These are phyloP conservation scores for Rubia peregrina DNA, from an alignment of 305 asterid species.

Conservation along the genomic window DNA sequence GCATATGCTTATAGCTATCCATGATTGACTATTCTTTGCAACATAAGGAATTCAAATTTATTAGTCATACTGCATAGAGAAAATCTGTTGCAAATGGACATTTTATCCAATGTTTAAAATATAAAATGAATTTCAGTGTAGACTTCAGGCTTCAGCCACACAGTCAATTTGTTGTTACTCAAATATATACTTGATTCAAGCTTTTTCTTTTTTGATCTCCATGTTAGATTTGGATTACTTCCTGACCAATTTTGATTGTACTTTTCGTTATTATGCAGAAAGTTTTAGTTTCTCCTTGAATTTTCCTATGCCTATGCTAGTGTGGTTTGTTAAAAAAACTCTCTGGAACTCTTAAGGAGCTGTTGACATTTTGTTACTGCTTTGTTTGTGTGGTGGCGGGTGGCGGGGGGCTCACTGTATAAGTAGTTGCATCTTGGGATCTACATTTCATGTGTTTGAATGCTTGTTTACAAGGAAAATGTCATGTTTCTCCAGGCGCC, in stretches of 20 bases:
- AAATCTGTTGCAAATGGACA: not conserved
- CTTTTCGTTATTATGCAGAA: not conserved
- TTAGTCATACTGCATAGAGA: not conserved
- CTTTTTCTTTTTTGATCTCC: not conserved
- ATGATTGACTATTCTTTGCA: not conserved
- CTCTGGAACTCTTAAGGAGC: not conserved
- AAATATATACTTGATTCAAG: not conserved
- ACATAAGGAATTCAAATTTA: not conserved
- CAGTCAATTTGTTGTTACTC: not conserved
- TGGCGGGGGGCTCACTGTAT: not conserved
- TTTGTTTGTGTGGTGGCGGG: not conserved
- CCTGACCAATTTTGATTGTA: not conserved
- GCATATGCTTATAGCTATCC: not conserved
- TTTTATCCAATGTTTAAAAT: not conserved
- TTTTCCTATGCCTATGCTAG: not conserved
- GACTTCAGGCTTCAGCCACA: not conserved
- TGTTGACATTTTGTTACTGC: not conserved
- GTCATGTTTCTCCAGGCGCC: conserved; percentile 45
- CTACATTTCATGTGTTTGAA: not conserved
- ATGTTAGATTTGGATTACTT: not conserved
- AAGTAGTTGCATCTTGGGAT: not conserved
- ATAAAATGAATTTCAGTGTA: not conserved
- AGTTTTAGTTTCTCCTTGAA: not conserved
- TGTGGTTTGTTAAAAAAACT: not conserved
- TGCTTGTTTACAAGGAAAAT: not conserved